Evolutionary conservation across 2,329 filamentous ascomycete genomes (phyloP).

Genomic region (Dothideomycetidae sp.): DNA sequence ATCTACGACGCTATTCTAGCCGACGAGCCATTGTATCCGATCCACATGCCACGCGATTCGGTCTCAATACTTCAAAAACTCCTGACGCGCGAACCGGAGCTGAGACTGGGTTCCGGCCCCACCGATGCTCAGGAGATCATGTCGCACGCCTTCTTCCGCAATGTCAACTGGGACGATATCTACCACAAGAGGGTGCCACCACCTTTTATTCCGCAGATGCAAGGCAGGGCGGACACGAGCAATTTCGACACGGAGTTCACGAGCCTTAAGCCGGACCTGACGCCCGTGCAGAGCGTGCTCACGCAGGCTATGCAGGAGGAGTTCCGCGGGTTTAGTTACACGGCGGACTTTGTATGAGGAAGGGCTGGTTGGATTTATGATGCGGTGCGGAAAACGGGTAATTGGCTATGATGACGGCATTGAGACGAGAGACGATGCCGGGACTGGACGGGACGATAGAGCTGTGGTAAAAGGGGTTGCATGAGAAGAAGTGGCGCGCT

Average conservation of each 20-base stretch:
- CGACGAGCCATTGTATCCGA: conserved; percentile 93
- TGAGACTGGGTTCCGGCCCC: conserved; percentile 81
- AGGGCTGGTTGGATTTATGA: neutral
- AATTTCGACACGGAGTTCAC: conserved; percentile 99
- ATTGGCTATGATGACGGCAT: too few species aligned
- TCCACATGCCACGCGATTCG: conserved; percentile 95
- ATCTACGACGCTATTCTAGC: conserved; percentile 98
- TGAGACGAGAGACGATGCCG: too few species aligned
- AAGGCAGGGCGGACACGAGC: conserved; percentile 91
- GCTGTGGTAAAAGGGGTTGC: too few species aligned
- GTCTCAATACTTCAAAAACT: conserved; percentile 97
- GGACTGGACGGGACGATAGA: too few species aligned
- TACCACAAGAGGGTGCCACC: conserved; percentile 86
- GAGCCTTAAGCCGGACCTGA: conserved; percentile 91
- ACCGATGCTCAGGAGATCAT: conserved; percentile 98
- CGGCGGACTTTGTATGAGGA: conserved; percentile 21
- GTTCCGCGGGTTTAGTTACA: conserved; percentile 97
- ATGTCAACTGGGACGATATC: conserved; percentile 97
- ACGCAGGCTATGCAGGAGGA: conserved; percentile 99
- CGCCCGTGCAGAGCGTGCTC: conserved; percentile 90
- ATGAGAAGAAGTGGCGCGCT: too few species aligned
- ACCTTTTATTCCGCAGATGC: conserved; percentile 81
- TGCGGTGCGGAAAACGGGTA: neutral
- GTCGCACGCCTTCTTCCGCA: conserved; percentile 96
- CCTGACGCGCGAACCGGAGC: conserved; percentile 84